A percentile compares a stretch with the other conserved stretches of the same genome.
phyloP scores from a whole-genome alignment of 257 asterid genomes.

The Datura wrightii region DNA sequence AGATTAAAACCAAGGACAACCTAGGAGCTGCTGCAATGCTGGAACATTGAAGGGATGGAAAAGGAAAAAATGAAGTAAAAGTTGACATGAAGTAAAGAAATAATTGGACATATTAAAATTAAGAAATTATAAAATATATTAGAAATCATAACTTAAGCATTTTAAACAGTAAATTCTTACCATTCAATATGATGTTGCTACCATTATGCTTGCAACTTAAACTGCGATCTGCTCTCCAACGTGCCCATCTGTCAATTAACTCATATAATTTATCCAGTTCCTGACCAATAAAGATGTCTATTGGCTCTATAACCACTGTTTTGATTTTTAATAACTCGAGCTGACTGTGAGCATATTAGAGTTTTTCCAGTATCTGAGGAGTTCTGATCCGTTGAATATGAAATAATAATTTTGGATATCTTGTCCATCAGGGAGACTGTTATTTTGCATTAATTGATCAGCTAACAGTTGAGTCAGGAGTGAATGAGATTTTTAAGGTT shows the following conservation, averaged over 20 bases:
- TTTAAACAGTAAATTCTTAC: not conserved
- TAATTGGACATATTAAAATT: not conserved
- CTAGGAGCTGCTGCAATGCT: not conserved
- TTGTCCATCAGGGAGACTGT: not conserved
- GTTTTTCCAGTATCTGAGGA: not conserved
- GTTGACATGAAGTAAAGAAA: constrained; percentile 3
- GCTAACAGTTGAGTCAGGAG: not conserved
- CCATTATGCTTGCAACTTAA: constrained; percentile 6
- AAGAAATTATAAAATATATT: not conserved
- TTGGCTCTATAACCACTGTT: not conserved
- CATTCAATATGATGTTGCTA: not conserved
- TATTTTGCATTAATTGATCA: not conserved
- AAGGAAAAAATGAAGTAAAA: not conserved
- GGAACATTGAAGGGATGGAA: not conserved
- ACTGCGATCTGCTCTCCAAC: not conserved
- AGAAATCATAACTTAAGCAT: not conserved
- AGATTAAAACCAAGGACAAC: not conserved
- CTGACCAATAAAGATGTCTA: not conserved
- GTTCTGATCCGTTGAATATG: constrained; percentile 18
- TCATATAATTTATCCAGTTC: not conserved
- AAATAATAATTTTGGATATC: constrained; percentile 16
- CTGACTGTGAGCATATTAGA: not conserved
- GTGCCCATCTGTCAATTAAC: not conserved
- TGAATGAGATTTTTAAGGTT: not conserved
- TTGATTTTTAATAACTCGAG: not conserved